phyloP scores from a whole-genome alignment of 108 stramenopile genomes.

The Phaeodactylum tricornutum region DNA sequence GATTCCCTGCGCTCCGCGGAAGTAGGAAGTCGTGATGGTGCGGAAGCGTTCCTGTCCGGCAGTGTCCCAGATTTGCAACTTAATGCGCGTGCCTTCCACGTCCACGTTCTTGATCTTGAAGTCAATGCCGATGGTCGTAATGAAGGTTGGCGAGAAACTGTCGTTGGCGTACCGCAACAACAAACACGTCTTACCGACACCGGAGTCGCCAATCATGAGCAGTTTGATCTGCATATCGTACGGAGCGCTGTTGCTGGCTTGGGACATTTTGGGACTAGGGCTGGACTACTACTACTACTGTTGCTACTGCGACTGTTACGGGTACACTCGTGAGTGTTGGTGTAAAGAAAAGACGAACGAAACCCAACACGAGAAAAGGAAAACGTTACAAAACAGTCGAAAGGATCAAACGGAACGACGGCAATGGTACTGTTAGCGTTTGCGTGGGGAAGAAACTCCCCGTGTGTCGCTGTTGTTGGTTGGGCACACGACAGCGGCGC shows the following conservation, averaged over 20 bases:
- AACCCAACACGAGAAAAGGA: too few relatives aligned
- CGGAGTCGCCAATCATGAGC: constrained; percentile 98
- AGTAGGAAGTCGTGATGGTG: constrained; percentile 93
- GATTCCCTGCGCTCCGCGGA: constrained; percentile 96
- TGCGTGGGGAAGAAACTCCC: too few relatives aligned
- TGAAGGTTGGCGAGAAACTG: constrained; percentile 94
- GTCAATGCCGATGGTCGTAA: constrained; percentile 98
- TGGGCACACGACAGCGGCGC: too few relatives aligned
- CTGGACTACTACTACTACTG: too few relatives aligned
- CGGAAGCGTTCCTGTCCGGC: constrained; percentile 92
- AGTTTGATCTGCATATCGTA: constrained; percentile 99
- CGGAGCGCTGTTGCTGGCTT: constrained; percentile 57
- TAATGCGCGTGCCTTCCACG: constrained; percentile 88
- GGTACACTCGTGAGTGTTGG: too few relatives aligned
- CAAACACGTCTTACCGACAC: constrained; percentile 98
- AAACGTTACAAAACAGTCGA: neutral
- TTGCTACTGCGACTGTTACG: too few relatives aligned
- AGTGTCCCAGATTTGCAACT: constrained; percentile 95
- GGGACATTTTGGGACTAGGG: constrained; percentile 12
- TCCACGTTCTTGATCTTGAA: constrained; percentile 96
- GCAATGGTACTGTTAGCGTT: too few relatives aligned
- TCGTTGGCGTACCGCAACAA: constrained; percentile 99
- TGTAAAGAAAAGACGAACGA: too few relatives aligned
- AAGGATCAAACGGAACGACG: too few relatives aligned
- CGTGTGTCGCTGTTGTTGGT: too few relatives aligned